A percentile compares a stretch with the other conserved stretches of the same genome.
These are phyloP conservation scores for Macrocybe gigantea DNA, from an alignment of 768 basidiomycete genomes.

Conservation along the genomic window DNA sequence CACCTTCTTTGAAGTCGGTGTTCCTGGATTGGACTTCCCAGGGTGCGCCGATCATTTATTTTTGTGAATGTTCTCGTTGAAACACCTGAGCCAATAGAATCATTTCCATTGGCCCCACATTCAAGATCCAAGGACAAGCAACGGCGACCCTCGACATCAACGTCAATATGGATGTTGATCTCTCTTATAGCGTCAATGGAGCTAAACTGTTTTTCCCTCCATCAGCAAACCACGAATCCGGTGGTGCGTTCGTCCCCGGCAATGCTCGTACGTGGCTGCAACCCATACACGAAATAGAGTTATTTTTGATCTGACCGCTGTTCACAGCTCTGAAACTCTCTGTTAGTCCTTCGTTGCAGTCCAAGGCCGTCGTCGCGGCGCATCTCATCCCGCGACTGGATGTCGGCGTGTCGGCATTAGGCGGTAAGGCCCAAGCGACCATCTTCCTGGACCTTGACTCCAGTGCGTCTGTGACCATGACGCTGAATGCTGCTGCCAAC, in stretches of 20 bases:
- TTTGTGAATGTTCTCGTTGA: neutral
- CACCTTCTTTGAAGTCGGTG: slow-evolving; percentile 31
- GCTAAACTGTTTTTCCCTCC: slow-evolving; percentile 41
- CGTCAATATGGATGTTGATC: slow-evolving; percentile 34
- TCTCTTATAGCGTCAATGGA: slow-evolving; percentile 35
- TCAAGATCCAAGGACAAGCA: slow-evolving; percentile 34
- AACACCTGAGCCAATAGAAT: slow-evolving; percentile 21
- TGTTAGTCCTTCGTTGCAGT: slow-evolving; percentile 29
- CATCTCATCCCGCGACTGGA: slow-evolving; percentile 45
- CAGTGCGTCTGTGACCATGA: slow-evolving; percentile 22
- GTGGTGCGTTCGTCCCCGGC: slow-evolving; percentile 24
- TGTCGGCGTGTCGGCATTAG: slow-evolving; percentile 38
- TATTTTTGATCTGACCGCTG: slow-evolving; percentile 2
- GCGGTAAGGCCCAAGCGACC: slow-evolving; percentile 24
- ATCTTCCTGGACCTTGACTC: slow-evolving; percentile 39
- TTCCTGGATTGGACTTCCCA: slow-evolving; percentile 46
- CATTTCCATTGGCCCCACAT: slow-evolving; percentile 41
- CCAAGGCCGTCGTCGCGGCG: slow-evolving; percentile 34
- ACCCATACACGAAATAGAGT: neutral
- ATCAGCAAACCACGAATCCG: slow-evolving; percentile 10
- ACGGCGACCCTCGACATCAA: slow-evolving; percentile 29
- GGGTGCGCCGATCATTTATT: slow-evolving; percentile 23
- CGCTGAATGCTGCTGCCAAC: slow-evolving; percentile 7
- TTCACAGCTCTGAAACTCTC: slow-evolving; percentile 32
- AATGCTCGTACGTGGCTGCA: slow-evolving; percentile 34